These are phyloP conservation scores for Fraxinus xanthoxyloides DNA, from an alignment of 305 asterid genomes.

Conservation along the genomic window DNA sequence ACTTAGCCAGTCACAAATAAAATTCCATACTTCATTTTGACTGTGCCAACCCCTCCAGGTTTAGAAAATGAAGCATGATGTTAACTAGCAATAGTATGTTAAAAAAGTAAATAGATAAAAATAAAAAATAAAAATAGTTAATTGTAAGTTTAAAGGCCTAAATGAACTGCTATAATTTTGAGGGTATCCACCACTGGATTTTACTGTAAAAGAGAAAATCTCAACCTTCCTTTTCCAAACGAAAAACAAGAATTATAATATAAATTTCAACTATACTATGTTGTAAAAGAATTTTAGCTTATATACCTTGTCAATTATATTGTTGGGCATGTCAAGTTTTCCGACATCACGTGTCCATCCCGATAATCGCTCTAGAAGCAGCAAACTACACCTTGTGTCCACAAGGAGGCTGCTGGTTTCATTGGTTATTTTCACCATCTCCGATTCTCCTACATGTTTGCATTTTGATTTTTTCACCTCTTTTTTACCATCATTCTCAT, in stretches of 20 bases:
- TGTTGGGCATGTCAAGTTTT: background rate
- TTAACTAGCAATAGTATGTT: background rate
- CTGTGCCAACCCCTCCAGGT: background rate
- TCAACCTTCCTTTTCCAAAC: background rate
- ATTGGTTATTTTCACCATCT: background rate
- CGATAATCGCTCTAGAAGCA: background rate
- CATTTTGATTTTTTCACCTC: background rate
- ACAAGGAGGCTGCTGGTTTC: background rate
- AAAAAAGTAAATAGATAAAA: too few species aligned
- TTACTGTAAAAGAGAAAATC: background rate
- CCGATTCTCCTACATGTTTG: background rate
- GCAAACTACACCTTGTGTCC: background rate
- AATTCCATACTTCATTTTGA: background rate
- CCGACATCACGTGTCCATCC: too few species aligned
- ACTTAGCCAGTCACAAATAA: background rate
- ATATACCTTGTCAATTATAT: background rate
- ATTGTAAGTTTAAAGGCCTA: background rate
- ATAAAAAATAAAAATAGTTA: too few species aligned
- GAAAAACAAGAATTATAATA: background rate
- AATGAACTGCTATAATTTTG: background rate
- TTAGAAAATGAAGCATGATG: background rate
- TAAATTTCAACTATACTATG: background rate
- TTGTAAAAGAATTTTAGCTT: background rate
- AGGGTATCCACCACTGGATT: background rate
- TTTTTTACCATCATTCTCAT: background rate